phyloP scores from a whole-genome alignment of 179 eudicot genomes.

The Silene vulgaris region DNA sequence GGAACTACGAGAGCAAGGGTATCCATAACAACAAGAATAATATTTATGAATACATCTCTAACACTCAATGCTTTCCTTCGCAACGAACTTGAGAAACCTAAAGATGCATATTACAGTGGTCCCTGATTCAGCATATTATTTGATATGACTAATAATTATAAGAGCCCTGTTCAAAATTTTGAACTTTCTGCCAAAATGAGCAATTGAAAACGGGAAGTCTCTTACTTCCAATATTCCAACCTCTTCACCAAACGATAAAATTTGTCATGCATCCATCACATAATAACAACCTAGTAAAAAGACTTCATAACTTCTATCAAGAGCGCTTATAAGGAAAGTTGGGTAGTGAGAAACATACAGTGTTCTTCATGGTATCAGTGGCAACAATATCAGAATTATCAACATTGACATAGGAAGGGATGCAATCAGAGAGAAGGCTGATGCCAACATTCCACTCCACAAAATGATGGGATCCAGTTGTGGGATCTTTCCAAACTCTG shows the following conservation, averaged over 20 bases:
- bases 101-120: background rate
- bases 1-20: background rate
- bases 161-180: no score
- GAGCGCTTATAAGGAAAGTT: background rate
- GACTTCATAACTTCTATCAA: background rate
- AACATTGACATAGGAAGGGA: constrained; percentile 46
- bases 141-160: no score
- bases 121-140: background rate
- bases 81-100: background rate
- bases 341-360: constrained; percentile 32
- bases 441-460: constrained; percentile 77
- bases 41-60: background rate
- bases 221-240: background rate
- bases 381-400: constrained; percentile 89
- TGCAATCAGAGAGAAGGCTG: constrained; percentile 69
- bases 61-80: background rate
- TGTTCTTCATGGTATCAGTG: constrained; percentile 94
- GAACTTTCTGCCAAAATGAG: no score
- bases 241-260: background rate
- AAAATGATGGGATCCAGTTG: constrained; percentile 45
- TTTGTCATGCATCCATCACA: background rate
- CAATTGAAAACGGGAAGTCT: no score
- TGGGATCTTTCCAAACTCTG: constrained; percentile 59
- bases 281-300: background rate
- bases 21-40: background rate